A percentile compares a stretch with the other conserved stretches of the same genome.
phyloP scores from a whole-genome alignment of 768 basidiomycete genomes.

The Coprinopsis sp. region DNA sequence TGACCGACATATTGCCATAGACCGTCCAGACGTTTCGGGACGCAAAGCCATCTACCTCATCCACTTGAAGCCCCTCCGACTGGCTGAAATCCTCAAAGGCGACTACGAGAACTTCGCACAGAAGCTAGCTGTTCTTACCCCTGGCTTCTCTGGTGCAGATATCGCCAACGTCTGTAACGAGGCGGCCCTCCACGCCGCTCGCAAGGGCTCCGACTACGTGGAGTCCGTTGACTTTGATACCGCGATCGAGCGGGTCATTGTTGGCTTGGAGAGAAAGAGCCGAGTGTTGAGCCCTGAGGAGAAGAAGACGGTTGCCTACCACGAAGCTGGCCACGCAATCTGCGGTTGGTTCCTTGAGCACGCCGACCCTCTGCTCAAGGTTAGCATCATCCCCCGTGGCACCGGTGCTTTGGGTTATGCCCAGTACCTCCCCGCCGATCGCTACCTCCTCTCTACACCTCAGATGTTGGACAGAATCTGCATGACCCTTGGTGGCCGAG shows the following conservation, averaged over 20 bases:
- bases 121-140: conserved; percentile 93
- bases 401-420: conserved; percentile 96
- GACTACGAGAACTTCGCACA: conserved; percentile 65
- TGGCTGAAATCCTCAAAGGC: conserved; percentile 49
- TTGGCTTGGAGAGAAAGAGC: conserved; percentile 94
- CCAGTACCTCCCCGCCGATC: conserved; percentile 93
- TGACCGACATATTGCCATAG: conserved; percentile 94
- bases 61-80: conserved; percentile 79
- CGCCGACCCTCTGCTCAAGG: conserved; percentile 94
- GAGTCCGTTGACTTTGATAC: conserved; percentile 89
- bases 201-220: conserved; percentile 73
- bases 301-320: conserved; percentile 98
- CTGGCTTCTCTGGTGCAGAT: conserved; percentile 98
- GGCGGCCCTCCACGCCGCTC: conserved; percentile 91
- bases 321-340: conserved; percentile 98
- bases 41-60: conserved; percentile 92
- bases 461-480: conserved; percentile 95
- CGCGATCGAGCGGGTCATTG: conserved; percentile 97
- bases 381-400: conserved; percentile 97
- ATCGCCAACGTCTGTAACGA: conserved; percentile 99
- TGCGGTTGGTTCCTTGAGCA: conserved; percentile 99
- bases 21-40: conserved; percentile 90
- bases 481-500: conserved; percentile 97
- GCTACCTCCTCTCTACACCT: conserved; percentile 91
- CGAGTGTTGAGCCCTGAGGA: conserved; percentile 90